Evolutionary conservation across 2,329 filamentous ascomycete species (phyloP), one percentile per base, ranked within the genome.

Genomic region (Leptographium radiaticola): DNA sequence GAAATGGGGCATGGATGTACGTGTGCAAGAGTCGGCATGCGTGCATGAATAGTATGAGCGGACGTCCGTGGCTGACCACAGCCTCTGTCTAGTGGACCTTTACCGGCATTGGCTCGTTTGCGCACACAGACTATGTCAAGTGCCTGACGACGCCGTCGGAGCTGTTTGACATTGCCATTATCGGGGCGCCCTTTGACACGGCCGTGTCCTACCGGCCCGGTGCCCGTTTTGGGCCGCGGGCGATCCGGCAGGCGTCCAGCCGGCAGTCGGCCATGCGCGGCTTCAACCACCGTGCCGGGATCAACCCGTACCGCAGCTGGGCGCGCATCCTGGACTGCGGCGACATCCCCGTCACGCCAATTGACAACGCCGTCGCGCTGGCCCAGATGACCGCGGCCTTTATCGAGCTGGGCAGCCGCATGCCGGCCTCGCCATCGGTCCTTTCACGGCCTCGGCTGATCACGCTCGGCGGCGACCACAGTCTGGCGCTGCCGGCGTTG

Each of bases 251-350:
- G 42, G 89, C 88, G 43, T 91, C 87, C 36, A 77, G 84, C 9
- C 82, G 89, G 20, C 89, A 95, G 69, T 88, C 85, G 15, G 77
- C 82, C 3, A 87, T 86, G 66, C 80, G 88, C 44, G 86, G 85
- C 64, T 89, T 86, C 76, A 95, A 95, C 68, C 80, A 86, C 2
- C 82, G 89, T 25, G 89, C 88, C 2, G 77, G 76, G 42, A 77
- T 95, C 60, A 96, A 95, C 67, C 89, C 90, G 0, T 95, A 93
- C 70, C 72, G 74, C 43, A 84, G 78, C 53, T 91, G 86, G 85
- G 86, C 87, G 1, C 81, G 72, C 42, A 80, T 95, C 56, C 73
- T 91, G 51, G 90, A 96, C 72, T 96, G 90, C 67, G 90, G 90
- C 48, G 90, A 95, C 65, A 89, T 95, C 54, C 89, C 90, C 33